Evolutionary conservation across 345 rosid species (phyloP).

Genomic region (Physaria fendleri): DNA sequence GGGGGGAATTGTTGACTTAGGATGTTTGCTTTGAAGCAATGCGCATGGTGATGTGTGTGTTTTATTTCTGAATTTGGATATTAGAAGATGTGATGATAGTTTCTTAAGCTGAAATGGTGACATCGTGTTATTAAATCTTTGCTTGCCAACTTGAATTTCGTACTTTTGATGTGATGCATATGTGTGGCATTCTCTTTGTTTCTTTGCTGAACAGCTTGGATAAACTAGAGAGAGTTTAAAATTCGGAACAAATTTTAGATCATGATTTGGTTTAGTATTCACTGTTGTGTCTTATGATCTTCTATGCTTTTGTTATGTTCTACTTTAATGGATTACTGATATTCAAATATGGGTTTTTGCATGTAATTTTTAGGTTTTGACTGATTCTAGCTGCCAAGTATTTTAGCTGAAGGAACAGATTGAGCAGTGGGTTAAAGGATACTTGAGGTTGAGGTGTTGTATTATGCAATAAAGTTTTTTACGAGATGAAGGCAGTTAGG

Average conservation of each 20-base stretch:
- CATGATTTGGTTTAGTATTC: slow-evolving; percentile 3
- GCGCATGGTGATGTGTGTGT: slow-evolving; percentile 2
- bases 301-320: not conserved
- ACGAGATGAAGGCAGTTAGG: slow-evolving; percentile 25
- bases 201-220: not conserved
- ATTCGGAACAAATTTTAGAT: not conserved
- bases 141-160: not conserved
- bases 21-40: slow-evolving; percentile 3
- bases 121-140: not conserved
- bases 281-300: not conserved
- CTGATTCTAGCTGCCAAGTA: slow-evolving; percentile 7
- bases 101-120: not conserved
- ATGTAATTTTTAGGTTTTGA: slow-evolving; percentile 11
- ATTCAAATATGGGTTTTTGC: not conserved
- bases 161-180: not conserved
- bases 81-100: not conserved
- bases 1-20: slow-evolving; percentile 10
- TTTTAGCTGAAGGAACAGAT: slow-evolving; percentile 6
- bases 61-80: not conserved
- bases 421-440: not conserved
- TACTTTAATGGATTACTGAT: slow-evolving; percentile 4
- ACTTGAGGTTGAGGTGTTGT: slow-evolving; percentile 13
- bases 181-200: slow-evolving; percentile 1
- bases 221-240: not conserved
- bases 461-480: slow-evolving; percentile 17